Percentiles rank a stretch among this genome's conserved stretches.
These are phyloP conservation scores for Solanum ossicruentum DNA, from an alignment of 257 asterid genomes.

Conservation along the genomic window DNA sequence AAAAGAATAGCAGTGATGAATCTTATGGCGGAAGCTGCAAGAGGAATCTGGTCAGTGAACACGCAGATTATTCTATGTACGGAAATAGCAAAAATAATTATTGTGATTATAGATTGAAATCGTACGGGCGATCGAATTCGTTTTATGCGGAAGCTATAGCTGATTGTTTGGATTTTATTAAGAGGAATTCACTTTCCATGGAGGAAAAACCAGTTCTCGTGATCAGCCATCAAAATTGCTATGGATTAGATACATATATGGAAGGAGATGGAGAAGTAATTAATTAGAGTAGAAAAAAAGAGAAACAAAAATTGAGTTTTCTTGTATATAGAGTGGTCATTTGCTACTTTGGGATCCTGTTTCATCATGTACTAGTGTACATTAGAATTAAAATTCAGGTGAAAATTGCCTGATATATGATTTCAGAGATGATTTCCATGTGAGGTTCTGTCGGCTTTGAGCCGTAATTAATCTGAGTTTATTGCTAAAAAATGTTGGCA, in stretches of 20 bases:
- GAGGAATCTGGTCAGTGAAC: background rate
- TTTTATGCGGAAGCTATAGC: slow-evolving; percentile 50
- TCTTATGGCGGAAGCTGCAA: background rate
- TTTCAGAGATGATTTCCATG: no score
- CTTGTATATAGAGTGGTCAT: background rate
- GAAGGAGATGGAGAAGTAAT: background rate
- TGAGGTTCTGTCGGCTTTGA: no score
- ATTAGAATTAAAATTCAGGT: background rate
- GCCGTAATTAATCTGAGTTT: background rate
- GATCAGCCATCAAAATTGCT: background rate
- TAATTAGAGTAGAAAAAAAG: background rate
- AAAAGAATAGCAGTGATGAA: background rate
- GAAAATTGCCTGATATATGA: background rate
- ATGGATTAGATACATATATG: no score
- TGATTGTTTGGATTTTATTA: slow-evolving; percentile 49
- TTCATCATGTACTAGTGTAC: background rate
- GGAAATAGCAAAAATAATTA: background rate
- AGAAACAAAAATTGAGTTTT: background rate
- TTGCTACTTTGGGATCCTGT: background rate
- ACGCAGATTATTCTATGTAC: slow-evolving; percentile 1
- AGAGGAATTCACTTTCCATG: slow-evolving; percentile 35
- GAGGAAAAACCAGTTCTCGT: slow-evolving; percentile 33
- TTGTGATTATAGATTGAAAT: slow-evolving; percentile 3
- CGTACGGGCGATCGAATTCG: slow-evolving; percentile 30
- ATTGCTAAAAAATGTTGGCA: background rate